A percentile compares a stretch with the other conserved stretches of the same genome.
phyloP scores from a whole-genome alignment of 495 filamentous ascomycete species.

The Poronia punctata region DNA sequence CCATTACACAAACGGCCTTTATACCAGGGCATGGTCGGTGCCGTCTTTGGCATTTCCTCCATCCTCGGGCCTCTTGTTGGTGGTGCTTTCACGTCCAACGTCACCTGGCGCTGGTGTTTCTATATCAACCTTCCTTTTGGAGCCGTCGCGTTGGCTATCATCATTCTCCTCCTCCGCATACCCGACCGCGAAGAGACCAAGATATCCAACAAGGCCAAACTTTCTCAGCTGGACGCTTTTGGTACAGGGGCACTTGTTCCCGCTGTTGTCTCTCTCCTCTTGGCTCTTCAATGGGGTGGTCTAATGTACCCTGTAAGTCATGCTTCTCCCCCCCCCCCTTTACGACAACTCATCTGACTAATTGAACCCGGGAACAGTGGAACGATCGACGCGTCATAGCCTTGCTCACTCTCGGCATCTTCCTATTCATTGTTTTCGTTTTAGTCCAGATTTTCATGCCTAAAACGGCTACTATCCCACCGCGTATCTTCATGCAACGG shows the following conservation, averaged over 20 bases:
- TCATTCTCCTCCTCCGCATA: constrained; percentile 49
- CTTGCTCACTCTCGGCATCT: constrained; percentile 52
- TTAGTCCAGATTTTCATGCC: constrained; percentile 52
- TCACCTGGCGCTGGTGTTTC: constrained; percentile 72
- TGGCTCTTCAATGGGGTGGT: constrained; percentile 79
- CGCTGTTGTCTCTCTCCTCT: constrained; percentile 57
- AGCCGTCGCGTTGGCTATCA: constrained; percentile 50
- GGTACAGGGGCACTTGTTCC: constrained; percentile 61
- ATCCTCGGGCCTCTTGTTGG: constrained; percentile 63
- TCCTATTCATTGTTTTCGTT: constrained; percentile 53
- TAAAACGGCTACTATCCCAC: constrained; percentile 64
- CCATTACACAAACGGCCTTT: constrained; percentile 42
- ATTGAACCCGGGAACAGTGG: constrained; percentile 36
- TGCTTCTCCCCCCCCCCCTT: neutral
- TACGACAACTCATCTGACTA: neutral
- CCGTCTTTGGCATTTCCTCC: constrained; percentile 53
- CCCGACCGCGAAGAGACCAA: constrained; percentile 35
- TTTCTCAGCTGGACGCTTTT: constrained; percentile 53
- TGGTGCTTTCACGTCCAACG: constrained; percentile 48
- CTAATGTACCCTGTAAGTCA: constrained; percentile 42
- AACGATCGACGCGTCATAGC: constrained; percentile 52
- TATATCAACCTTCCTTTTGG: constrained; percentile 69
- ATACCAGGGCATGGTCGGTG: constrained; percentile 34
- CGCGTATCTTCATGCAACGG: constrained; percentile 59
- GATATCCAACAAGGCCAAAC: constrained; percentile 34